Evolutionary conservation across 108 stramenopile species (phyloP).

Genomic region (Discostella stelligeroides): DNA sequence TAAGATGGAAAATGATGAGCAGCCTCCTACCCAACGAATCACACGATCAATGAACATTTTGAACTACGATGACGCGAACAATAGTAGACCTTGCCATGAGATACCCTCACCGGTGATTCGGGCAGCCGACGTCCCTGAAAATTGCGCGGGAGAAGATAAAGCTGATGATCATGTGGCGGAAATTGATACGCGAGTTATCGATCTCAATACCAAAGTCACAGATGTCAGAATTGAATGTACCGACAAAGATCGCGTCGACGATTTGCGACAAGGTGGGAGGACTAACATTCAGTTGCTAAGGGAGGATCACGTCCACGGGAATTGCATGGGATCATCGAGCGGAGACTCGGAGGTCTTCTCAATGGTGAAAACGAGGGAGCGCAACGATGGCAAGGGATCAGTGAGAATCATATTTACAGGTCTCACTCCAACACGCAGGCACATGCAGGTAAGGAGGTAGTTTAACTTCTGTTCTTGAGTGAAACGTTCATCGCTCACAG

Average conservation of each 20-base stretch:
- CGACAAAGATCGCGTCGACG: neutral
- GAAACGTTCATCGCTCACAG: no score
- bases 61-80: neutral
- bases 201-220: neutral
- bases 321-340: neutral
- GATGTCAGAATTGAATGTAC: no score
- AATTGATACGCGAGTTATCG: neutral
- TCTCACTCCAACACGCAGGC: conserved; percentile 40
- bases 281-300: neutral
- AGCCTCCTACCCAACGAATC: neutral
- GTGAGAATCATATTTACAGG: conserved; percentile 51
- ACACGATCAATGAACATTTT: conserved; percentile 6
- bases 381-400: conserved; percentile 20
- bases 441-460: conserved; percentile 21
- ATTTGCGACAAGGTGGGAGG: neutral
- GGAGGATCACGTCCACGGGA: neutral
- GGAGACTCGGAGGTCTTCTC: conserved; percentile 3
- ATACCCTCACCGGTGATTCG: neutral
- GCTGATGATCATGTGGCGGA: neutral
- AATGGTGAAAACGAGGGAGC: conserved; percentile 29
- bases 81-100: neutral
- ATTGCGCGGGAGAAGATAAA: neutral
- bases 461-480: neutral
- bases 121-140: neutral
- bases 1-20: neutral